Base-by-base conservation (phyloP, 2,329 filamentous ascomycete genomes). In the Dactylellina sp. region DNA sequence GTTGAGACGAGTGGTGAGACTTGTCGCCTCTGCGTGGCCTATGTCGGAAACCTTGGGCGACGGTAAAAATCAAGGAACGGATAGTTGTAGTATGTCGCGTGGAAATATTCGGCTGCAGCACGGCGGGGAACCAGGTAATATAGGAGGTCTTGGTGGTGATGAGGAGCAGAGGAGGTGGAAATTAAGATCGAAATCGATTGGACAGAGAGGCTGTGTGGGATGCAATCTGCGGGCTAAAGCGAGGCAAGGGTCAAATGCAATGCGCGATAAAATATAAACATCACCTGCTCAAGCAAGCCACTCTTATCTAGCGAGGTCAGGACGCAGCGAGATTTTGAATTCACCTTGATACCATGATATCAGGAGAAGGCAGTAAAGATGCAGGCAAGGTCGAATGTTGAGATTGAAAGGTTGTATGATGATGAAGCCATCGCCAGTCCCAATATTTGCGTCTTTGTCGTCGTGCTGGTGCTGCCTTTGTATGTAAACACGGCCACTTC, bases 201-300 rank as follows among this genome's bases (percentile, higher is more conserved):
- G 59, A 50, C 35, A 46, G 56, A 37, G 57, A 16, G 16, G 40
- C 25, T n/a, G 40, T 16, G 49, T 52, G 49, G 28, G 56, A 55
- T 62, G 59, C 35, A 64, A 59, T 64, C 52, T 57, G 66, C 66
- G 59, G 57, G 52, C 57, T 71, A 55, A 71, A 40, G 57, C 57
- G 56, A 61, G 59, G 57, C 64, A 60, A 70, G 64, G 56, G 56
- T 61, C 55, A 70, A n/a, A 72, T 64, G 60, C 68, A 64, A 64
- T 72, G 68, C 60, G 68, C 68, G 68, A 72, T 59, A 72, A 66
- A 62, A 53, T 57, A 20, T 59, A 71, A 71, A 71, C 66, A 64
- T 50, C 40, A 56, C 20, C 39, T 18, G 16, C 44, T 22, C 20
- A 37, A 50, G 14, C 50, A 46, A 25, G 35, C 47, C 63, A 57